Conservation (phyloP, 2,329 filamentous ascomycete species). For the Sporothrix luriei region DNA sequence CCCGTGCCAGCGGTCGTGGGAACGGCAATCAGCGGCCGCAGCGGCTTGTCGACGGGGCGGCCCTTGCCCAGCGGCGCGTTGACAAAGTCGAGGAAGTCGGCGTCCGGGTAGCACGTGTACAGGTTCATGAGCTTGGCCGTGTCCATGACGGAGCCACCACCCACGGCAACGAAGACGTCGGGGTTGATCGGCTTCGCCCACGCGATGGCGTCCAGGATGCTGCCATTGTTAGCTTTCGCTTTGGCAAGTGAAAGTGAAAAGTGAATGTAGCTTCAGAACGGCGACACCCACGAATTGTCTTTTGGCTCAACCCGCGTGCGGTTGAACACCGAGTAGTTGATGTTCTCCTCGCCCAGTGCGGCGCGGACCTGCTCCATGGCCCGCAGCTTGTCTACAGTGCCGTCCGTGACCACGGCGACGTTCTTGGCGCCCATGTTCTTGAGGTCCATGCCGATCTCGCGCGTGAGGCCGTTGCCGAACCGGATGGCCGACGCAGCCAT, state of each 20-base stretch:
- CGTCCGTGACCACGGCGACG: slow-evolving; percentile 90
- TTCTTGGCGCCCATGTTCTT: slow-evolving; percentile 84
- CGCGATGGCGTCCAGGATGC: slow-evolving; percentile 84
- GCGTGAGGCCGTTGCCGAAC: slow-evolving; percentile 89
- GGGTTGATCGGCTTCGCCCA: slow-evolving; percentile 79
- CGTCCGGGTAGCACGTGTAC: slow-evolving; percentile 86
- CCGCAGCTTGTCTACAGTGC: slow-evolving; percentile 76
- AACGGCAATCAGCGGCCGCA: slow-evolving; percentile 78
- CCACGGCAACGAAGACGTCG: slow-evolving; percentile 91
- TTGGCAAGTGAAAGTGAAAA: too few relatives aligned
- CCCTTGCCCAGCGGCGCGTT: slow-evolving; percentile 92
- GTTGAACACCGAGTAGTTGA: slow-evolving; percentile 80
- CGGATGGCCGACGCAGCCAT: slow-evolving; percentile 96
- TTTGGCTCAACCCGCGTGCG: slow-evolving; percentile 87
- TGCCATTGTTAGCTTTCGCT: slow-evolving; percentile 42
- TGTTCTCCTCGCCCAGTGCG: slow-evolving; percentile 73
- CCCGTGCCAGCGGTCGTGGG: slow-evolving; percentile 86
- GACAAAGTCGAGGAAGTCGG: slow-evolving; percentile 95
- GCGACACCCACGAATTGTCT: slow-evolving; percentile 72
- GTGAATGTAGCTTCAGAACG: background rate
- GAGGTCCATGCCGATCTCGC: slow-evolving; percentile 97
- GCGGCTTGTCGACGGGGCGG: slow-evolving; percentile 67
- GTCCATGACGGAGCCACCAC: slow-evolving; percentile 92
- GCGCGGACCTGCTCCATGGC: slow-evolving; percentile 90
- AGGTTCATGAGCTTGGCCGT: slow-evolving; percentile 99